A percentile compares a stretch with the other conserved stretches of the same genome.
Conservation (phyloP, 495 filamentous ascomycete genomes). For the Collariella sp. region DNA sequence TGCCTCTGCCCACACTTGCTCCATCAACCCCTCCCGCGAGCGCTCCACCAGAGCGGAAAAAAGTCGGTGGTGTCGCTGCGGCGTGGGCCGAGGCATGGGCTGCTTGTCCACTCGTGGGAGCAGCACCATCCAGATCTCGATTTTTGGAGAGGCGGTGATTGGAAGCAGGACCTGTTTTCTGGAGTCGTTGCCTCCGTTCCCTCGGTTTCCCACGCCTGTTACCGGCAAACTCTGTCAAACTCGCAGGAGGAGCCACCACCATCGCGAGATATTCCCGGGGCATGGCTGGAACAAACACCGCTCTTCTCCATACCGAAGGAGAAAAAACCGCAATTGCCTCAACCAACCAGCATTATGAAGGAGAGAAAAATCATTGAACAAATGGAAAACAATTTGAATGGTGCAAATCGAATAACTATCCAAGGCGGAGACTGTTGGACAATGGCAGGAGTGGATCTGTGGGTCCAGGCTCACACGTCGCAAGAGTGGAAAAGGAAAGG, state of each 20-base stretch:
- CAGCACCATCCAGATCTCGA: background rate
- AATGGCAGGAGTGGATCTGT: background rate
- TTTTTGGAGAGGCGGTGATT: background rate
- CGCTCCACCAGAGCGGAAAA: constrained; percentile 4
- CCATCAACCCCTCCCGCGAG: background rate
- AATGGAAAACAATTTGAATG: background rate
- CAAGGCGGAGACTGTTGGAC: background rate
- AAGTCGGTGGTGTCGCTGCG: background rate
- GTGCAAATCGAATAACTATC: background rate
- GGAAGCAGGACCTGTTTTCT: background rate
- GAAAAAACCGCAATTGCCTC: constrained; percentile 4
- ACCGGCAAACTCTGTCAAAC: background rate
- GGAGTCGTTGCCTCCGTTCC: background rate
- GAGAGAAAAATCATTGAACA: no score
- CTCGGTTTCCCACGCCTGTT: background rate
- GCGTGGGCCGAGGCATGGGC: background rate
- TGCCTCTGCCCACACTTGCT: background rate
- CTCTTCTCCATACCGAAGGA: background rate
- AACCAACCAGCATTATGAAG: background rate
- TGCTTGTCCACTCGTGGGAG: background rate
- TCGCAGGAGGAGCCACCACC: background rate
- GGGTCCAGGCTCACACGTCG: constrained; percentile 1
- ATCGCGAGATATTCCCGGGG: background rate
- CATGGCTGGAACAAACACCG: background rate
- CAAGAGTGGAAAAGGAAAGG: constrained; percentile 1